Evolutionary conservation across 208 protist genomes (phyloP).

Genomic region (Wallacemonas collosoma): DNA sequence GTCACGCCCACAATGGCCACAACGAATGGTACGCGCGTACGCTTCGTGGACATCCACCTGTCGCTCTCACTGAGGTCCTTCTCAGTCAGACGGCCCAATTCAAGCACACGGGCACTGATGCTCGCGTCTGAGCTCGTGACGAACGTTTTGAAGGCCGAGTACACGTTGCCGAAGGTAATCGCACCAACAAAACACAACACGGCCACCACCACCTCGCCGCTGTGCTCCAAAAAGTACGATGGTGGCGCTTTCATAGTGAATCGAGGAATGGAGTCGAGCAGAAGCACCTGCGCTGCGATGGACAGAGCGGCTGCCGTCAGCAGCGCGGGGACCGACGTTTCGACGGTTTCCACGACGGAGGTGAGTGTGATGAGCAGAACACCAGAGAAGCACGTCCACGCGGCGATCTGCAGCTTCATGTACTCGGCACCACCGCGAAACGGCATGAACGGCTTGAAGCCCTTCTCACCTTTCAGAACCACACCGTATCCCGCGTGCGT

Average conservation of each 20-base stretch:
- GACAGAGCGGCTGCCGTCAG: slow-evolving; percentile 54
- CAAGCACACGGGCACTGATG: neutral
- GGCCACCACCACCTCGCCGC: slow-evolving; percentile 77
- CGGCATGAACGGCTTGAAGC: slow-evolving; percentile 74
- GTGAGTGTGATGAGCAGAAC: slow-evolving; percentile 65
- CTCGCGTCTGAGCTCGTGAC: slow-evolving; percentile 23
- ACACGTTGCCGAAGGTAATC: slow-evolving; percentile 57
- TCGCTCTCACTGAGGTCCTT: slow-evolving; percentile 6
- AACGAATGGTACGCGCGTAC: slow-evolving; percentile 66
- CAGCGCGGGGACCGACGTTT: slow-evolving; percentile 39
- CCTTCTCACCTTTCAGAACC: slow-evolving; percentile 38
- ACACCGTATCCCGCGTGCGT: slow-evolving; percentile 73
- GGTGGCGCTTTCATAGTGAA: slow-evolving; percentile 42
- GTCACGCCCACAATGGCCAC: slow-evolving; percentile 53
- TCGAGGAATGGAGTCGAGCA: slow-evolving; percentile 64
- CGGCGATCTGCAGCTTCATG: slow-evolving; percentile 56
- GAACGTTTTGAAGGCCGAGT: slow-evolving; percentile 47
- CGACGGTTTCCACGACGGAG: slow-evolving; percentile 44
- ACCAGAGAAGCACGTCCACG: slow-evolving; percentile 59
- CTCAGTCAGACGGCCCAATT: neutral
- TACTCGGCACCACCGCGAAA: slow-evolving; percentile 73
- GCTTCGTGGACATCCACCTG: slow-evolving; percentile 15
- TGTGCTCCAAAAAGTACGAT: slow-evolving; percentile 65
- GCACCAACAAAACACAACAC: slow-evolving; percentile 59
- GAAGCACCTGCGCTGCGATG: slow-evolving; percentile 54